Base-by-base conservation (phyloP, 345 rosid species). In the Salix koriyanagi region DNA sequence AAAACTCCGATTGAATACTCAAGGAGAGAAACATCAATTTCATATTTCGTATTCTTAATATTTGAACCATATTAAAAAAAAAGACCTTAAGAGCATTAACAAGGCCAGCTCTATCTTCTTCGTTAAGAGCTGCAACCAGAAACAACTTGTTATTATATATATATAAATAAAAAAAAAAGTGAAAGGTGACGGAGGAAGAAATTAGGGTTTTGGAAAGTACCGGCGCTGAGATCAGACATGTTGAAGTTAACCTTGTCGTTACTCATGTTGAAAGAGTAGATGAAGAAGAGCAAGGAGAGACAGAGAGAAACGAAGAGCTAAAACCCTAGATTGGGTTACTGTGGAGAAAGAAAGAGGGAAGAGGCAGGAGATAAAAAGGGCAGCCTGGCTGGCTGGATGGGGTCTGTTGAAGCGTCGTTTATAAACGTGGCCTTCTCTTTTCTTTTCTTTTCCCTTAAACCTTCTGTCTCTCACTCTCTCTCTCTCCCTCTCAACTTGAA, bases 31-130 rank as follows among this genome's bases (percentile, higher is more conserved):
- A 75, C 8, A 16, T 69, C 26, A 32, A 69, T 18, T 25, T 28
- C 68, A 25, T 4, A 18, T 21, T 10, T 4, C 8, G 56, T 54
- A 54, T 52, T 52, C 60, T 56, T n/a, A 23, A n/a, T 23, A n/a
- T 4, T 23, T 25, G 14, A 58, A 58, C 64, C 5, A 58, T 6
- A 32, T 5, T 5, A 70, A n/a, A 42, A 8, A 30, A 30, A 58
- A 81, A 85, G n/a, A 95, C 97, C 93, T 90, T 93, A 42, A 95
- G 92, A 69, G 85, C 91, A 78, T 83, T 91, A 54, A 89, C 97
- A 58, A 95, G 96, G 36, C 88, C 97, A 10, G 91, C 93, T 14
- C 97, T 94, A 84, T 83, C 88, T 77, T 73, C 91, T 13, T 85
- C 91, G 78, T 87, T 88, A 73, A 93, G 92, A 76, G 91, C 99